Evolutionary conservation across 2,329 filamentous ascomycete species (phyloP).

Genomic region (Trichoderma oligosporum): DNA sequence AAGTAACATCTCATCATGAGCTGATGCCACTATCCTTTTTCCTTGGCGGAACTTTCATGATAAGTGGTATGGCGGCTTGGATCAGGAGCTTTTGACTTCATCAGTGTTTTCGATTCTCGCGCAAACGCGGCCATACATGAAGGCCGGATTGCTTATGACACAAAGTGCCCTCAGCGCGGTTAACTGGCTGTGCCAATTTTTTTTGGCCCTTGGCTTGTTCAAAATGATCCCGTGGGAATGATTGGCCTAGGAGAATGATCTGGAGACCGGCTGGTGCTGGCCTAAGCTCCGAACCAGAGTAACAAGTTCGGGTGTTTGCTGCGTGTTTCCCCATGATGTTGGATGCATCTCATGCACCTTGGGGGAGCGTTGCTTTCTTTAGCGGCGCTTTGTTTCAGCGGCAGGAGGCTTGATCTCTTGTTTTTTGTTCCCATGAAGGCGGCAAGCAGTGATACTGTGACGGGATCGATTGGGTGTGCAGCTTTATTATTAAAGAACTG

Average conservation of each 20-base stretch:
- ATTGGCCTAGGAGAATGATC: conserved; percentile 2
- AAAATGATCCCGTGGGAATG: background rate
- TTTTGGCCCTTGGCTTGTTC: background rate
- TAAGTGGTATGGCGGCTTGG: background rate
- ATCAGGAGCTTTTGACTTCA: conserved; percentile 11
- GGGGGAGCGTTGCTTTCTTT: background rate
- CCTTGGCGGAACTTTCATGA: background rate
- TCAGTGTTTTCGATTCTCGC: background rate
- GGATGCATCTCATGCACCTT: background rate
- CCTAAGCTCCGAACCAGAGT: background rate
- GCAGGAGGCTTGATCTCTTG: background rate
- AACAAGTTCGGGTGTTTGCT: background rate
- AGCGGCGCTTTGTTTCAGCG: conserved; percentile 6
- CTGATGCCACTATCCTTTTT: background rate
- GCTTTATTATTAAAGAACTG: conserved; percentile 18
- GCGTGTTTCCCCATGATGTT: background rate
- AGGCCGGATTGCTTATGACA: conserved; percentile 12
- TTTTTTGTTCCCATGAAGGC: conserved; percentile 2
- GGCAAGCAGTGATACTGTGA: conserved; percentile 13
- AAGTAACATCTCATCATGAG: background rate
- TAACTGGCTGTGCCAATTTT: background rate
- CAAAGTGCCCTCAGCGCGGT: conserved; percentile 15
- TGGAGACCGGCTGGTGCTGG: background rate
- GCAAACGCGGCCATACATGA: conserved; percentile 9
- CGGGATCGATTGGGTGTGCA: conserved; percentile 4